Percentiles rank a stretch among this genome's conserved stretches.
Evolutionary conservation across 1,284 basidiomycete genomes (phyloP).

Genomic region (Dichomitus squalens): DNA sequence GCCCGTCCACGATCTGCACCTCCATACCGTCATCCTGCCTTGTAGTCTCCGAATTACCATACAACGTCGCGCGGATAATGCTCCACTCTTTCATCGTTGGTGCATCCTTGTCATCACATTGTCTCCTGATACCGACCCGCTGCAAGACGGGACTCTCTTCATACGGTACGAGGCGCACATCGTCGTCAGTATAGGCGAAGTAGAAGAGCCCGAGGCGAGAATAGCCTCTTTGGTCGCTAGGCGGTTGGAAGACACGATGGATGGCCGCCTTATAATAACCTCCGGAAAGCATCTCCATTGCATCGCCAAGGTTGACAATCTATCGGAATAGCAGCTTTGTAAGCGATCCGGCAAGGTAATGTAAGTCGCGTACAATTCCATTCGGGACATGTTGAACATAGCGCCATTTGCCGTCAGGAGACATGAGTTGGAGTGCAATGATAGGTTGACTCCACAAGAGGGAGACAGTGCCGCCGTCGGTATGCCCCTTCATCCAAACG

Average conservation of each 20-base stretch:
- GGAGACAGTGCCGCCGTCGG: no score
- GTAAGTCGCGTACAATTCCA: constrained; percentile 43
- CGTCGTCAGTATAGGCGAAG: constrained; percentile 37
- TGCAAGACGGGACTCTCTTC: constrained; percentile 44
- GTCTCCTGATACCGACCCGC: constrained; percentile 33
- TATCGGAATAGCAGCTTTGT: constrained; percentile 15
- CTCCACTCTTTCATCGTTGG: constrained; percentile 42
- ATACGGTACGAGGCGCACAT: constrained; percentile 40
- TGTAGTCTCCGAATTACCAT: constrained; percentile 35
- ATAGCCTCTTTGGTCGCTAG: constrained; percentile 47
- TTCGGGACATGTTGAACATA: constrained; percentile 63
- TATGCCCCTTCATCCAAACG: no score
- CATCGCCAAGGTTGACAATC: constrained; percentile 63
- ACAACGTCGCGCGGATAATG: constrained; percentile 36
- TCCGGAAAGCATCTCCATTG: constrained; percentile 56
- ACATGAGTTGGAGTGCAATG: no score
- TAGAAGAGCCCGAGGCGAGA: constrained; percentile 57
- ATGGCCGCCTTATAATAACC: constrained; percentile 43
- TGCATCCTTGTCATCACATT: constrained; percentile 34
- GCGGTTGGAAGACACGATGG: constrained; percentile 46
- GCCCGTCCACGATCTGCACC: constrained; percentile 45
- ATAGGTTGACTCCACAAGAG: no score
- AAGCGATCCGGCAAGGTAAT: background rate
- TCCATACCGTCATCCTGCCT: constrained; percentile 41
- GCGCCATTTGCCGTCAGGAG: constrained; percentile 53